Evolutionary conservation across 257 asterid species (phyloP), one percentile per base, ranked within the genome.

Genomic region (Salvia rosmarinus): DNA sequence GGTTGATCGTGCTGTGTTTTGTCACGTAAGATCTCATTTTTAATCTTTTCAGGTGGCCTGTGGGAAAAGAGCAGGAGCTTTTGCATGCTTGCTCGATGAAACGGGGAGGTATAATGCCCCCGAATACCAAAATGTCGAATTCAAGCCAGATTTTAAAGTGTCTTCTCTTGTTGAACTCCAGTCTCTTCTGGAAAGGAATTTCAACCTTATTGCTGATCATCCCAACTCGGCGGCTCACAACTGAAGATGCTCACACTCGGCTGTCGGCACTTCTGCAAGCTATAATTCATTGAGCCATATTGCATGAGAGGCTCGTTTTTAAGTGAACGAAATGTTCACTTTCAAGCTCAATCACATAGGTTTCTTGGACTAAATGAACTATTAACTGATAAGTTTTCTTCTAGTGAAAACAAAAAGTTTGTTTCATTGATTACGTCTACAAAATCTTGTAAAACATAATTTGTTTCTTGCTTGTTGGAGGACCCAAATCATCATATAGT

Each of bases 31-130:
- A n/a, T 19, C n/a, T n/a, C 5, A 3, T 46, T 25, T 54, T 21
- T 28, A 79, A 61, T 47, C 7, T 19, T 82, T 78, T 65, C 81
- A 94, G 99, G 96, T 94, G 76, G 91, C 82, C 25, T 94, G 98
- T 78, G 99, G 98, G 84, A 94, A 88, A 80, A 76, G 85, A 69
- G 96, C 98, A 32, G 98, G 99, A 67, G 88, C 96, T 6, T 85
- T 84, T 80, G 74, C 98, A 16, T 83, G 90, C 86, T 81, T 94
- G 85, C 96, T 91, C n/a, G 99, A 94, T 11, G 95, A 94, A 84
- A 88, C 95, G 6, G 96, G 98, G 79, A 81, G 88, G 72, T 94
- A 89, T 20, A 76, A 84, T 65, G 81, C 98, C 68, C 92, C 91
- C 0, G 84, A 84, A 59, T 89, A 80, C 84, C 74, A 75, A 34